Conservation (phyloP, 2,329 filamentous ascomycete species). For the Pezizomycotina sp. region DNA sequence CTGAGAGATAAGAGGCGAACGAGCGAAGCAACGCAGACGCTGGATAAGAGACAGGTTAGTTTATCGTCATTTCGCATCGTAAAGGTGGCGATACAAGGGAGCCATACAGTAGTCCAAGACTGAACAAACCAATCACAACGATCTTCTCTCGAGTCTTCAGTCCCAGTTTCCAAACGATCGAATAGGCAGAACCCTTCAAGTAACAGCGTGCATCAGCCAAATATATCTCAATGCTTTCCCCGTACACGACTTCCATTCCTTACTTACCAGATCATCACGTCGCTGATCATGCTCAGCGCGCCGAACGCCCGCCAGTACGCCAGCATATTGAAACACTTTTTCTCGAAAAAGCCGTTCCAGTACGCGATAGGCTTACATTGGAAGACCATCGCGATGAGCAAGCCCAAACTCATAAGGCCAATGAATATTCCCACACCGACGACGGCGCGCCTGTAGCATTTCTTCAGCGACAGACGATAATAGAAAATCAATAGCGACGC, state of each 20-base stretch:
- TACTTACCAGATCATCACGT: slow-evolving; percentile 14
- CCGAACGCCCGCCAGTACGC: slow-evolving; percentile 5
- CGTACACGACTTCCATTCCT: too few relatives aligned
- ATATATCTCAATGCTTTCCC: too few relatives aligned
- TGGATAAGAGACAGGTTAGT: too few relatives aligned
- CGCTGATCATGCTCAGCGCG: slow-evolving; percentile 10
- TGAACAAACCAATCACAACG: slow-evolving; percentile 13
- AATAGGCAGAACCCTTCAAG: slow-evolving; percentile 8
- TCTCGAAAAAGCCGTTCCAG: slow-evolving; percentile 7
- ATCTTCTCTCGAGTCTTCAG: slow-evolving; percentile 14
- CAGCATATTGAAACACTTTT: slow-evolving; percentile 4
- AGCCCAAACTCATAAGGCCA: slow-evolving; percentile 4
- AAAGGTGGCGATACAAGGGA: too few relatives aligned
- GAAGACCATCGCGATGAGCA: slow-evolving; percentile 7
- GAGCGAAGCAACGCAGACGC: too few relatives aligned
- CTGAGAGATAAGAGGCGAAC: too few relatives aligned
- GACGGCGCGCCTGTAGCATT: slow-evolving; percentile 8
- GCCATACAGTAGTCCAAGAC: slow-evolving; percentile 12
- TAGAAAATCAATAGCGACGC: slow-evolving; percentile 12
- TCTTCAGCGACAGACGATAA: slow-evolving; percentile 9
- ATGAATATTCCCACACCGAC: slow-evolving; percentile 5
- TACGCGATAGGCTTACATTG: slow-evolving; percentile 11
- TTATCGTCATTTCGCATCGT: too few relatives aligned
- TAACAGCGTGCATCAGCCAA: too few relatives aligned
- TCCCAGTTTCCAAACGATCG: slow-evolving; percentile 10